phyloP scores from a whole-genome alignment of 345 rosid species.

The Camelina laxa region DNA sequence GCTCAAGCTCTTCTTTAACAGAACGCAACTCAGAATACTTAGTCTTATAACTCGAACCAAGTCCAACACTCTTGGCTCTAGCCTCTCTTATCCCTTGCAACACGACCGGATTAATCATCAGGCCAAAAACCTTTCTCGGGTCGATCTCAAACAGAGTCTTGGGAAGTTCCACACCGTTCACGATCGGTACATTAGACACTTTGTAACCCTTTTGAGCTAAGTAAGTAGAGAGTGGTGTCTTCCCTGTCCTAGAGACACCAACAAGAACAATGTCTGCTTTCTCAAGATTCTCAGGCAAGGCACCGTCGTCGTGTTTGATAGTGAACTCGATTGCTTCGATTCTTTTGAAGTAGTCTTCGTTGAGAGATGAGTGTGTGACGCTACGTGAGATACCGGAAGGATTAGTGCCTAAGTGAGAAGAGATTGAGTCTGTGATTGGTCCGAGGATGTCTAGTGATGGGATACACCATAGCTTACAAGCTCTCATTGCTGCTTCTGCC shows the following conservation, averaged over 20 bases:
- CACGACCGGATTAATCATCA: slow-evolving; percentile 74
- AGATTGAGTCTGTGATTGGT: slow-evolving; percentile 81
- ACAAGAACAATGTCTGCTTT: slow-evolving; percentile 76
- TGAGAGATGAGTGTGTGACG: slow-evolving; percentile 55
- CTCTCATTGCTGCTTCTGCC: slow-evolving; percentile 72
- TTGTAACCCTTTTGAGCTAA: slow-evolving; percentile 85
- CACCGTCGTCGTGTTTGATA: slow-evolving; percentile 90
- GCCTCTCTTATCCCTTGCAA: slow-evolving; percentile 75
- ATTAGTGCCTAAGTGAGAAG: slow-evolving; percentile 77
- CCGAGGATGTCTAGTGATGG: slow-evolving; percentile 80
- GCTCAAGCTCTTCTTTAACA: slow-evolving; percentile 71
- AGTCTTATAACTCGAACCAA: slow-evolving; percentile 53
- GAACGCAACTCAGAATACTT: slow-evolving; percentile 78
- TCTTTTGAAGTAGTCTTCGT: slow-evolving; percentile 69
- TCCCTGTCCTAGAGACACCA: slow-evolving; percentile 86
- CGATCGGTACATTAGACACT: slow-evolving; percentile 86
- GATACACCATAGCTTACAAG: slow-evolving; percentile 71
- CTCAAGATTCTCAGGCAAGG: slow-evolving; percentile 69
- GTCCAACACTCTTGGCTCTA: slow-evolving; percentile 77
- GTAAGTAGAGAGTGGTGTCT: slow-evolving; percentile 83
- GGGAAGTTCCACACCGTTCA: slow-evolving; percentile 72
- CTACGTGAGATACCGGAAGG: slow-evolving; percentile 90
- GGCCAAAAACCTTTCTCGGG: slow-evolving; percentile 69
- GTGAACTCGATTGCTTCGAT: slow-evolving; percentile 90
- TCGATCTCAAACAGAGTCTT: slow-evolving; percentile 67